A percentile compares a stretch with the other conserved stretches of the same genome.
Conservation (phyloP, 495 filamentous ascomycete genomes). For the Trichoderma virens region DNA sequence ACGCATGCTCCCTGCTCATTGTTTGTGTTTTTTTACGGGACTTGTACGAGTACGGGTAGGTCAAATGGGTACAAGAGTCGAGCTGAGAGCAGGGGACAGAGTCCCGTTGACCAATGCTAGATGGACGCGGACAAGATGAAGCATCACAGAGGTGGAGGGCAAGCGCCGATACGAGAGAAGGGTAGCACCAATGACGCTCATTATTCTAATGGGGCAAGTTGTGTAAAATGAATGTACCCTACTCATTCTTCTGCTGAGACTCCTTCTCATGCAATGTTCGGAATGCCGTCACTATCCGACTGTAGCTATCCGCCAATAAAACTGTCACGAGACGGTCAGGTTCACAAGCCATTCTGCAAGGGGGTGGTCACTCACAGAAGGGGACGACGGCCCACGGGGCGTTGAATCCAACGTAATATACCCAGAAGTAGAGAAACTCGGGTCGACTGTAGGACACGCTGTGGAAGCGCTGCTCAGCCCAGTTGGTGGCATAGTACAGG, state of each 20-base stretch:
- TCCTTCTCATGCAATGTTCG: not conserved
- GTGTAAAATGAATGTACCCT: no score
- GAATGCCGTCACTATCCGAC: not conserved
- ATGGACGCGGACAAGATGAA: not conserved
- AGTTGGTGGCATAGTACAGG: constrained; percentile 77
- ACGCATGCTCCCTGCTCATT: no score
- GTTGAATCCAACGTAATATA: constrained; percentile 83
- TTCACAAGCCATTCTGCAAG: not conserved
- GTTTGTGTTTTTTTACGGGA: no score
- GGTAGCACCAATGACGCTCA: not conserved
- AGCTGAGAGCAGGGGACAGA: no score
- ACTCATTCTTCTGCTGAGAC: not conserved
- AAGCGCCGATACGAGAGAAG: not conserved
- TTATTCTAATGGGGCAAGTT: no score
- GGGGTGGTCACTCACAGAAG: constrained; percentile 18
- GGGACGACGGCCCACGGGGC: constrained; percentile 80
- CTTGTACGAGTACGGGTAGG: no score
- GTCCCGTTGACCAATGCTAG: no score
- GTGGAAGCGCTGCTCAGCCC: constrained; percentile 54
- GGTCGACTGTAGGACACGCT: constrained; percentile 61
- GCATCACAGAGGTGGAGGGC: not conserved
- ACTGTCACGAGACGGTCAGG: not conserved
- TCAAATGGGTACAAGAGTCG: no score
- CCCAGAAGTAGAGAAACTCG: constrained; percentile 77
- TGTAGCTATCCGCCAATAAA: constrained; percentile 5